Evolutionary conservation across 768 basidiomycete genomes (phyloP).

Genomic region (Asterophora lycoperdoides): DNA sequence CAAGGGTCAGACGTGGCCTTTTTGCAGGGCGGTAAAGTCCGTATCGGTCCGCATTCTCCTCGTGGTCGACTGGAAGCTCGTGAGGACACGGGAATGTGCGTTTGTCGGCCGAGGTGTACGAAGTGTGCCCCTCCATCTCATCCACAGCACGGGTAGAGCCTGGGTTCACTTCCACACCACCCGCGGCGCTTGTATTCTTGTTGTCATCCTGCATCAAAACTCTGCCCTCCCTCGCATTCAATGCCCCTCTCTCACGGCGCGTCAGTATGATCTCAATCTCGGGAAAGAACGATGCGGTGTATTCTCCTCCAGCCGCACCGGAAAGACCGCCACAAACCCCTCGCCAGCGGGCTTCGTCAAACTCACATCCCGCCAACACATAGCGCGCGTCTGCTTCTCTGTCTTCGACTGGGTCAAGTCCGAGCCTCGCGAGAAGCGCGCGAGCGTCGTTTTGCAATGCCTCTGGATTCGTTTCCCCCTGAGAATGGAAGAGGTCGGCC

Average conservation of each 20-base stretch:
- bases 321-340: background rate
- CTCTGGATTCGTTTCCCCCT: background rate
- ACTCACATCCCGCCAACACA: background rate
- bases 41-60: no score
- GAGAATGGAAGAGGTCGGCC: conserved; percentile 20
- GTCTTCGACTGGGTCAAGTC: background rate
- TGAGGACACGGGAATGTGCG: no score
- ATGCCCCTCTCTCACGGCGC: conserved; percentile 33
- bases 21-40: conserved; percentile 8
- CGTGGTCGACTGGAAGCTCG: no score
- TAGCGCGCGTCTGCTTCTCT: background rate
- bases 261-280: conserved; percentile 36
- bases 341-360: conserved; percentile 7
- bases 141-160: no score
- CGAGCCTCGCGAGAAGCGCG: conserved; percentile 1
- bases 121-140: no score
- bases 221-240: conserved; percentile 5
- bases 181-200: no score
- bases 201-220: conserved; percentile 1
- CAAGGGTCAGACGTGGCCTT: conserved; percentile 16
- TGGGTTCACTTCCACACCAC: no score
- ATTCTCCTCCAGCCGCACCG: background rate
- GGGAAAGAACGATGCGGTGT: conserved; percentile 4
- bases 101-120: no score
- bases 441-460: background rate